Percentiles rank a stretch among this genome's conserved stretches.
Conservation (phyloP, 2,329 filamentous ascomycete species). For the Phialemoniopsis sp. region DNA sequence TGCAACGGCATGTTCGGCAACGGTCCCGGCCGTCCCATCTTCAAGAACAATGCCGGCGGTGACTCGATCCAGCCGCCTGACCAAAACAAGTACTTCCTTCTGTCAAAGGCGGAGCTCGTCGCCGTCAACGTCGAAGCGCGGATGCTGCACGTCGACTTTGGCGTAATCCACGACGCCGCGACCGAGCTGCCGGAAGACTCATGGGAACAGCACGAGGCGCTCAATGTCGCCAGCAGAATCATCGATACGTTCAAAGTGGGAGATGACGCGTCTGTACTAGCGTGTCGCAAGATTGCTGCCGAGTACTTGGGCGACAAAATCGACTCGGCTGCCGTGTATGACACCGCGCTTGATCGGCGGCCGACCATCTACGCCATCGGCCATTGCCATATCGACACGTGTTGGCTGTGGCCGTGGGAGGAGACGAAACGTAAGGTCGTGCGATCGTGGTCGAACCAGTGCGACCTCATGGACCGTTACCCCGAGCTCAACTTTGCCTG, state of each 20-base stretch:
- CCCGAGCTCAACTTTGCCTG: conserved; percentile 62
- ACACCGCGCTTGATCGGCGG: conserved; percentile 36
- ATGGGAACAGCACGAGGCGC: conserved; percentile 59
- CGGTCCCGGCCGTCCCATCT: conserved; percentile 9
- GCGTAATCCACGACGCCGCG: conserved; percentile 62
- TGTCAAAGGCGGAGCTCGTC: conserved; percentile 56
- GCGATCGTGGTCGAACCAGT: conserved; percentile 65
- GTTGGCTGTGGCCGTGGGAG: conserved; percentile 68
- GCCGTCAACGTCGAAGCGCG: conserved; percentile 59
- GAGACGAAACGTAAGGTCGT: conserved; percentile 68
- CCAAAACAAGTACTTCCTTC: conserved; percentile 51
- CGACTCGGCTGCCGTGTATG: conserved; percentile 57
- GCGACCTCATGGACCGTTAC: conserved; percentile 63
- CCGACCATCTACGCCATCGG: conserved; percentile 59
- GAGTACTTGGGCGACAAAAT: conserved; percentile 56
- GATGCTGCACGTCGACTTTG: conserved; percentile 60
- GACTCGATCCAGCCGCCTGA: conserved; percentile 61
- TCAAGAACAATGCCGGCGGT: conserved; percentile 32
- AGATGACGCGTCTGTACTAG: conserved; percentile 49
- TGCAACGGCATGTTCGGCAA: conserved; percentile 67
- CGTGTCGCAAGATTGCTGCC: conserved; percentile 54
- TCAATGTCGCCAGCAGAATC: conserved; percentile 58
- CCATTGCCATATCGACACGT: conserved; percentile 67
- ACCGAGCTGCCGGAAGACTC: conserved; percentile 60
- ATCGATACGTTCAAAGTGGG: conserved; percentile 62